These are phyloP conservation scores for Flammula alnicola DNA, from an alignment of 1,284 basidiomycete genomes.

Conservation along the genomic window DNA sequence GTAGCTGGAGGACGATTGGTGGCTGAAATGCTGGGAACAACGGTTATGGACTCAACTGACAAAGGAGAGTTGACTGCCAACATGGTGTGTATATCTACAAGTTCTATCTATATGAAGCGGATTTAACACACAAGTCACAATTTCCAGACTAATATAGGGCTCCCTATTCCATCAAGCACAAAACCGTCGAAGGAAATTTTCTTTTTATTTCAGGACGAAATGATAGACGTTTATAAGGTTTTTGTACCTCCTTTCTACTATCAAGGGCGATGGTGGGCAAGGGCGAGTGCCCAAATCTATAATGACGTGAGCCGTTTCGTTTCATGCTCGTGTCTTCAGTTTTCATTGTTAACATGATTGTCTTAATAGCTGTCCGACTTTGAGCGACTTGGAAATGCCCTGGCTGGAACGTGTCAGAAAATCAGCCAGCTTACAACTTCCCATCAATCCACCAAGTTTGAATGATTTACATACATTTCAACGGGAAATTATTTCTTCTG, in stretches of 20 bases:
- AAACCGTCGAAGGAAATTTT: constrained; percentile 1
- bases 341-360: neutral
- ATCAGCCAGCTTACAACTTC: no score
- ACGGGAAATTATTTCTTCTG: no score
- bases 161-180: constrained; percentile 3
- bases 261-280: constrained; percentile 9
- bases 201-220: constrained; percentile 2
- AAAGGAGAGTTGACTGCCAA: constrained; percentile 12
- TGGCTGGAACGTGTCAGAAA: constrained; percentile 41
- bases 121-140: neutral
- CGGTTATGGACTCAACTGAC: constrained; percentile 9
- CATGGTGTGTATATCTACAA: constrained; percentile 10
- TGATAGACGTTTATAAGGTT: constrained; percentile 7
- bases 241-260: constrained; percentile 12
- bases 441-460: no score
- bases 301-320: constrained; percentile 9
- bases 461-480: no score
- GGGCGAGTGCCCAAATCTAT: constrained; percentile 14
- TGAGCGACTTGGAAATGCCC: constrained; percentile 5
- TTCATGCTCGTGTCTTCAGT: neutral
- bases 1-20: constrained; percentile 6
- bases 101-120: neutral
- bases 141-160: constrained; percentile 8
- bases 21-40: constrained; percentile 11
- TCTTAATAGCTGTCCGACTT: constrained; percentile 11